A percentile compares a stretch with the other conserved stretches of the same genome.
Conservation (phyloP, 2,329 filamentous ascomycete genomes). For the Aspergillus phoenicis region DNA sequence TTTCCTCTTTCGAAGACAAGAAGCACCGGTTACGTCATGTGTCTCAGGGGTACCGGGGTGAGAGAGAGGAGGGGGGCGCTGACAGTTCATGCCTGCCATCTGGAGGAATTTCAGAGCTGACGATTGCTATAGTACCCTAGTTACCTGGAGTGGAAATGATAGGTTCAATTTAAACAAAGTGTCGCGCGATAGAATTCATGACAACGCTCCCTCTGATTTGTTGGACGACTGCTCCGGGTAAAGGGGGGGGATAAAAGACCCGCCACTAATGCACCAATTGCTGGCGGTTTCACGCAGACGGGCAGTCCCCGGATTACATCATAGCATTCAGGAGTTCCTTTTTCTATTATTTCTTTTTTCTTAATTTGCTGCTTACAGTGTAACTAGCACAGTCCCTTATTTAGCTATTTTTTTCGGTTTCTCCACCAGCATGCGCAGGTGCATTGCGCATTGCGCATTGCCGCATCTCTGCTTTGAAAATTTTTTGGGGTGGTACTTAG, state of each 20-base stretch:
- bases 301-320: slow-evolving; percentile 2
- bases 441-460: no score
- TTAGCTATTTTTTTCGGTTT: no score
- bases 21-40: slow-evolving; percentile 1
- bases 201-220: neutral
- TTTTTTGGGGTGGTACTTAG: no score
- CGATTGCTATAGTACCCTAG: neutral
- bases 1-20: neutral
- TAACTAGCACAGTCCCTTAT: no score
- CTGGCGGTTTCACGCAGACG: neutral
- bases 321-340: neutral
- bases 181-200: neutral
- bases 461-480: neutral
- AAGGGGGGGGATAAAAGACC: slow-evolving; percentile 4
- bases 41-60: neutral
- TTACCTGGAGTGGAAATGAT: slow-evolving; percentile 8
- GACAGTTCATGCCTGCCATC: slow-evolving; percentile 5
- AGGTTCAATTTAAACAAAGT: neutral
- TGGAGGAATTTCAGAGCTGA: neutral
- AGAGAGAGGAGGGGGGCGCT: neutral
- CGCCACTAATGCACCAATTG: neutral
- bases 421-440: no score
- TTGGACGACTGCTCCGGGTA: slow-evolving; percentile 10
- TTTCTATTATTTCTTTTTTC: neutral
- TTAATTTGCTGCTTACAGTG: no score